Conservation (phyloP, 78 protist genomes). For the Goniomonas avonlea region DNA sequence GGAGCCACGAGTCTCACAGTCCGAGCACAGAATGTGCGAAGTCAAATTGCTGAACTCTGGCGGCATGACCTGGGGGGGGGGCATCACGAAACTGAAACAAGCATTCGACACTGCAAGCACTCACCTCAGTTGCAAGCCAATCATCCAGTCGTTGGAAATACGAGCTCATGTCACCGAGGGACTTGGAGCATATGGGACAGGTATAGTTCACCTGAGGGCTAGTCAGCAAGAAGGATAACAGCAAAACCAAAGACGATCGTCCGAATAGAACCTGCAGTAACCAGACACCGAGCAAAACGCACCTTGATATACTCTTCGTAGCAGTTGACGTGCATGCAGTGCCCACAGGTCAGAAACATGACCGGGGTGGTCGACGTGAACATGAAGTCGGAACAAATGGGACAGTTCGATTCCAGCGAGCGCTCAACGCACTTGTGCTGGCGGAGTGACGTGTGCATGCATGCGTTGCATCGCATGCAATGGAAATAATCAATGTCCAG, state of each 20-base stretch:
- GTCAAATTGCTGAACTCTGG: no score
- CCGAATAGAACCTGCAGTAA: no score
- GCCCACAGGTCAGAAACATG: slow-evolving; percentile 43
- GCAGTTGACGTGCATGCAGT: slow-evolving; percentile 47
- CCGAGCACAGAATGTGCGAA: slow-evolving; percentile 54
- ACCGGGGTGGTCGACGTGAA: slow-evolving; percentile 33
- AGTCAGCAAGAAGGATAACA: no score
- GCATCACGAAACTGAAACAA: no score
- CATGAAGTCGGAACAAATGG: slow-evolving; percentile 57
- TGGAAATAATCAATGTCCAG: slow-evolving; percentile 23
- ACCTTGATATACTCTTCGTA: slow-evolving; percentile 3
- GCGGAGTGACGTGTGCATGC: neutral
- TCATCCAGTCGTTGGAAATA: slow-evolving; percentile 34
- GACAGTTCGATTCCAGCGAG: slow-evolving; percentile 41
- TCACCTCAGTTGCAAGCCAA: no score
- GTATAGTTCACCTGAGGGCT: neutral
- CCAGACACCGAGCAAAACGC: no score
- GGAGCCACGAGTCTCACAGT: slow-evolving; percentile 27
- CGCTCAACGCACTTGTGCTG: slow-evolving; percentile 45
- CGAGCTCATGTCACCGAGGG: slow-evolving; percentile 21
- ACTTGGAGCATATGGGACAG: slow-evolving; percentile 66
- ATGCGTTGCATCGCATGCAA: slow-evolving; percentile 10
- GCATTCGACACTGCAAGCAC: no score
- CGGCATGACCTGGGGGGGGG: no score
- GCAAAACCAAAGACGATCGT: no score